Base-by-base conservation (phyloP, 768 basidiomycete species). In the Termitomyces sp. region DNA sequence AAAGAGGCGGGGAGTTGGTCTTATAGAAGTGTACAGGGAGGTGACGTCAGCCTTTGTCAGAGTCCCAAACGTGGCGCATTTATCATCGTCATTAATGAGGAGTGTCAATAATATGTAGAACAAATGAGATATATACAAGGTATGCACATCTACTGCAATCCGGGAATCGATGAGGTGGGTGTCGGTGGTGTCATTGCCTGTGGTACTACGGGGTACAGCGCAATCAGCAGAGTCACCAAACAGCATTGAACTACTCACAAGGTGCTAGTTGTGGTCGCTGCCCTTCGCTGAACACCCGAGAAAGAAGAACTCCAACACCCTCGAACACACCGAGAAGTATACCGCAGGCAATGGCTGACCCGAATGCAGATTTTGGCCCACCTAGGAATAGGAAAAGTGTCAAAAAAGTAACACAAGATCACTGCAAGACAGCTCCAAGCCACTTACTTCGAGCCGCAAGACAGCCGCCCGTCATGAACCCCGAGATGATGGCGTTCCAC, bases 401-500 rank as follows among this genome's bases (percentile, higher is more conserved):
- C 29, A 61, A 57, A 46, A 46, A 2, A 49, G 43, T 27, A 34
- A 50, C 18, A 43, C 14, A 29, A 7, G 1, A 32, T 3, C 2
- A 8, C 36, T 44, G 16, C 54, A 20, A 59, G 43, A 46, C 22
- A 42, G 31, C 39, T 43, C 31, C 31, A 55, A 50, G 59, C 24
- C 26, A 86, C 92, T 74, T 72, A 97, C 96, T 92, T 76, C 96
- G 83, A 60, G 90, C 83, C 57, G 96, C 97, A 54, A 98, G 74
- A 71, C 92, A 95, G 55, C 97, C 97, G 73, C 97, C 97, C 10
- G 97, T 98, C 86, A 97, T 83, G 76, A 99, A 99, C 46, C 97
- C 97, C 26, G 94, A 94, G 52, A 97, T 88, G 66, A 99, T 98
- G 42, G 94, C 94, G 69, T 99, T 99, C 94, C 94, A 99, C 52